Evolutionary conservation across 352 stramenopile species (phyloP).

Genomic region (Phytophthora rubi): DNA sequence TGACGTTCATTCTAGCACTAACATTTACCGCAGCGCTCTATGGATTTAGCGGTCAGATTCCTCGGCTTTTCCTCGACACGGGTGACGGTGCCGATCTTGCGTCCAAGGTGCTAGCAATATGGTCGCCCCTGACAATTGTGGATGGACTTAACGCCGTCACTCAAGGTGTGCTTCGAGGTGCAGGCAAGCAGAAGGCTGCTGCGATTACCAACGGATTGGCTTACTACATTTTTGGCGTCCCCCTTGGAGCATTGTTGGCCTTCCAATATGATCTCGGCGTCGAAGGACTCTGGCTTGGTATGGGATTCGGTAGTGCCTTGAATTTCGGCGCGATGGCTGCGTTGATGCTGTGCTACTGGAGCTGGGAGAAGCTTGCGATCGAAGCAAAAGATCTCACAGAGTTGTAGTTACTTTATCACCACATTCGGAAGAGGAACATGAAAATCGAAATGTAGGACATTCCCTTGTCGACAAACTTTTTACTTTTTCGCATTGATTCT

Average conservation of each 20-base stretch:
- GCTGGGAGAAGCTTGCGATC: conserved; percentile 41
- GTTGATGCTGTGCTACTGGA: conserved; percentile 36
- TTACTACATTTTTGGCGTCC: conserved; percentile 76
- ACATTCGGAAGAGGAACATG: too few relatives aligned
- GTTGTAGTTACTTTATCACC: conserved; percentile 3
- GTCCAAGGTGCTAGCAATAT: conserved; percentile 44
- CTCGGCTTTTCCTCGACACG: conserved; percentile 44
- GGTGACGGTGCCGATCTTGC: conserved; percentile 41
- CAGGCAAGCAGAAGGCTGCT: conserved; percentile 59
- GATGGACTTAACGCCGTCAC: conserved; percentile 54
- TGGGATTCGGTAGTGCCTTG: conserved; percentile 44
- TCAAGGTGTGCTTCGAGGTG: conserved; percentile 70
- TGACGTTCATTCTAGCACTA: conserved; percentile 35
- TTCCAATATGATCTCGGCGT: conserved; percentile 53
- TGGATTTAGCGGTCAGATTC: conserved; percentile 29
- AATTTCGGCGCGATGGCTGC: conserved; percentile 30
- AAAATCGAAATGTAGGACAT: too few relatives aligned
- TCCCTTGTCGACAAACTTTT: too few relatives aligned
- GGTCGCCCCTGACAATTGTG: conserved; percentile 47
- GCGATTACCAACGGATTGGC: conserved; percentile 60
- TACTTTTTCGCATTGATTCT: too few relatives aligned
- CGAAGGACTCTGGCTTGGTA: conserved; percentile 58
- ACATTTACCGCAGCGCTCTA: conserved; percentile 26
- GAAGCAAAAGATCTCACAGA: conserved; percentile 41
- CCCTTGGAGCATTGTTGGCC: conserved; percentile 55